Evolutionary conservation across 1,284 basidiomycete species (phyloP).

Genomic region (Cutaneotrichosporon curvatum): DNA sequence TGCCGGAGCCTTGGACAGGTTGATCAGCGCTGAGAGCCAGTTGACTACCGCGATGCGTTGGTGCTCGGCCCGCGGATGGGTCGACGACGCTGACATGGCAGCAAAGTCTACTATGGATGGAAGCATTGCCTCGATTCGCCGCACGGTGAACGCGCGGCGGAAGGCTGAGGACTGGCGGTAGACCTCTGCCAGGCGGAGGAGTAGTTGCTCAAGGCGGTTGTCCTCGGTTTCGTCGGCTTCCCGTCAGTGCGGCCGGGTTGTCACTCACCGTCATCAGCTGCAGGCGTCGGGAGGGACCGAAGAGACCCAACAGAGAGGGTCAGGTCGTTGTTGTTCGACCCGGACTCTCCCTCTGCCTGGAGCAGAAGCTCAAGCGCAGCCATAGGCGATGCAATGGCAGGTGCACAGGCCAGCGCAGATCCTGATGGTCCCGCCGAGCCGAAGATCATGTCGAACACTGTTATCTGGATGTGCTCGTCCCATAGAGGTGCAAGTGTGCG

Average conservation of each 20-base stretch:
- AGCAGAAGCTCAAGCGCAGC: conserved; percentile 35
- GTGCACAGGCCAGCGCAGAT: conserved; percentile 21
- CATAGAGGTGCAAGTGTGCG: conserved; percentile 33
- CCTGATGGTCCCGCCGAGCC: conserved; percentile 16
- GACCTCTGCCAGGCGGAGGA: conserved; percentile 25
- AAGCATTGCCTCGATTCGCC: conserved; percentile 37
- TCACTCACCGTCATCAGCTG: not conserved
- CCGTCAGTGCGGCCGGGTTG: no score
- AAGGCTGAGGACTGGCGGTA: conserved; percentile 30
- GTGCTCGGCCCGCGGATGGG: conserved; percentile 11
- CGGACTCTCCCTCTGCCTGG: conserved; percentile 15
- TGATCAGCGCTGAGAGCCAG: conserved; percentile 27
- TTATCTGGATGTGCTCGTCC: conserved; percentile 30
- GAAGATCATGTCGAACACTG: conserved; percentile 27
- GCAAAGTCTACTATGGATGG: conserved; percentile 42
- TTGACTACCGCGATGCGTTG: conserved; percentile 25
- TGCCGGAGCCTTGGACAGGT: conserved; percentile 29
- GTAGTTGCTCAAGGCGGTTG: conserved; percentile 24
- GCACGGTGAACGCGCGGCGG: conserved; percentile 27
- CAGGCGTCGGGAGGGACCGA: not conserved
- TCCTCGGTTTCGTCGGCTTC: conserved; percentile 3
- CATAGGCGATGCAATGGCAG: conserved; percentile 27
- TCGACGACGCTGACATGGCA: conserved; percentile 26
- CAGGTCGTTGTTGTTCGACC: not conserved
- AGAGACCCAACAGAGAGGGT: conserved; percentile 1